A percentile compares a stretch with the other conserved stretches of the same genome.
phyloP scores from a whole-genome alignment of 73 alveolate genomes.

The Paramecium sexaurelia region DNA sequence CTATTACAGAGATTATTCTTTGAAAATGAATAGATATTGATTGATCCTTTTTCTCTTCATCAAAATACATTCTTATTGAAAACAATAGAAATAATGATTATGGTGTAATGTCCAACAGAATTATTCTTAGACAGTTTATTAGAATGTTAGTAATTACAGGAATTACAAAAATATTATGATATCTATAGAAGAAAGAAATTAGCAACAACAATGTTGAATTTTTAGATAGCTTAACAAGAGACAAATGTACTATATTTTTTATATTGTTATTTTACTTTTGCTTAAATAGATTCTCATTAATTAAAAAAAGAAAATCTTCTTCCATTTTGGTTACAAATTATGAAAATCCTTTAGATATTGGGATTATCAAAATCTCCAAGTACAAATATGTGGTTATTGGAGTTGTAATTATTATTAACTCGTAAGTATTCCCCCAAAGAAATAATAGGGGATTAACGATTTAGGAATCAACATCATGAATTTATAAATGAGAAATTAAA shows the following conservation, averaged over 20 bases:
- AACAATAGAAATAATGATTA: slow-evolving; percentile 48
- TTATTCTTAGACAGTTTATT: slow-evolving; percentile 41
- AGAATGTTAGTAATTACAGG: slow-evolving; percentile 46
- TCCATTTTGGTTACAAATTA: slow-evolving; percentile 50
- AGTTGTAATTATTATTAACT: slow-evolving; percentile 45
- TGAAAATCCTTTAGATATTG: slow-evolving; percentile 49
- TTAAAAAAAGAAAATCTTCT: slow-evolving; percentile 55
- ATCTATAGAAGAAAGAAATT: slow-evolving; percentile 54
- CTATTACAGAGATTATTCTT: neutral
- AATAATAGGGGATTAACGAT: slow-evolving; percentile 44
- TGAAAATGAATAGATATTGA: neutral
- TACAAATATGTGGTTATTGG: slow-evolving; percentile 60
- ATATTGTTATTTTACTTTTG: slow-evolving; percentile 53
- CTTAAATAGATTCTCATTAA: slow-evolving; percentile 37
- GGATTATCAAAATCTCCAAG: slow-evolving; percentile 57
- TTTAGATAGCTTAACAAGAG: slow-evolving; percentile 50
- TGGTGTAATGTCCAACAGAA: slow-evolving; percentile 58
- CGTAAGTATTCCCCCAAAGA: slow-evolving; percentile 68
- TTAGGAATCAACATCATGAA: slow-evolving; percentile 62
- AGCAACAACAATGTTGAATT: slow-evolving; percentile 41
- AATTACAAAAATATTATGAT: slow-evolving; percentile 37
- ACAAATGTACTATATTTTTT: slow-evolving; percentile 39
- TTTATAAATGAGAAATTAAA: slow-evolving; percentile 63
- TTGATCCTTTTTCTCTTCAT: slow-evolving; percentile 21
- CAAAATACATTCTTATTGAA: slow-evolving; percentile 60